A percentile compares a stretch with the other conserved stretches of the same genome.
phyloP scores from a whole-genome alignment of 352 stramenopile species.

The Phytophthora podocarpi region DNA sequence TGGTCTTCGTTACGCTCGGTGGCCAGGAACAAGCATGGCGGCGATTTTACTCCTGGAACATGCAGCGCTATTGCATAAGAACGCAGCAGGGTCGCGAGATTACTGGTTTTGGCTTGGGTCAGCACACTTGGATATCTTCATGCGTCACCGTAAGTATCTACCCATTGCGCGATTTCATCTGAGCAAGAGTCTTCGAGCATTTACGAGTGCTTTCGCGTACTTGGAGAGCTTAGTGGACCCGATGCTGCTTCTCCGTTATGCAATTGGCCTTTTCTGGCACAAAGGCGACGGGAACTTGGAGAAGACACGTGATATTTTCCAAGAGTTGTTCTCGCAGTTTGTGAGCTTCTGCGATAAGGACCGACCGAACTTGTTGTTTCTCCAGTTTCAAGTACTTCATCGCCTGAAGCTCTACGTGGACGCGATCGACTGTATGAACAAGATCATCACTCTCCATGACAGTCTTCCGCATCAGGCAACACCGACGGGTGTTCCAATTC shows the following conservation, averaged over 20 bases:
- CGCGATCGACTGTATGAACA: conserved; percentile 54
- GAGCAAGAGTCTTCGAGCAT: conserved; percentile 51
- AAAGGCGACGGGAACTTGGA: conserved; percentile 52
- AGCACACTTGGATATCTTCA: conserved; percentile 66
- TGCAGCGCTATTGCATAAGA: conserved; percentile 47
- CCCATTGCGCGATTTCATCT: conserved; percentile 58
- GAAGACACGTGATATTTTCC: conserved; percentile 60
- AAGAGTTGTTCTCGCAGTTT: conserved; percentile 61
- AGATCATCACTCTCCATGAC: conserved; percentile 37
- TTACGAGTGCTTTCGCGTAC: conserved; percentile 66
- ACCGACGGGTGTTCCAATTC: neutral
- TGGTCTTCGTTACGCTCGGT: conserved; percentile 62
- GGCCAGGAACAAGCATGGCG: conserved; percentile 51
- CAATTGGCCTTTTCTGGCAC: conserved; percentile 67
- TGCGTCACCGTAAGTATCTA: conserved; percentile 70
- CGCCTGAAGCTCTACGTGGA: conserved; percentile 57
- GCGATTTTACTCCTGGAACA: conserved; percentile 68
- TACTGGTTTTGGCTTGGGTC: conserved; percentile 77
- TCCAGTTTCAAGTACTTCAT: conserved; percentile 70
- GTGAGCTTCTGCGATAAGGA: conserved; percentile 69
- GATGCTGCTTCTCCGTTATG: conserved; percentile 62
- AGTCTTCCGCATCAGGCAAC: neutral
- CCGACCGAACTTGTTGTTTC: conserved; percentile 54
- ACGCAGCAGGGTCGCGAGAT: conserved; percentile 46
- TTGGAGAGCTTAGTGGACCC: conserved; percentile 68